These are phyloP conservation scores for Solanum chmielewskii DNA, from an alignment of 257 asterid genomes.

Conservation along the genomic window DNA sequence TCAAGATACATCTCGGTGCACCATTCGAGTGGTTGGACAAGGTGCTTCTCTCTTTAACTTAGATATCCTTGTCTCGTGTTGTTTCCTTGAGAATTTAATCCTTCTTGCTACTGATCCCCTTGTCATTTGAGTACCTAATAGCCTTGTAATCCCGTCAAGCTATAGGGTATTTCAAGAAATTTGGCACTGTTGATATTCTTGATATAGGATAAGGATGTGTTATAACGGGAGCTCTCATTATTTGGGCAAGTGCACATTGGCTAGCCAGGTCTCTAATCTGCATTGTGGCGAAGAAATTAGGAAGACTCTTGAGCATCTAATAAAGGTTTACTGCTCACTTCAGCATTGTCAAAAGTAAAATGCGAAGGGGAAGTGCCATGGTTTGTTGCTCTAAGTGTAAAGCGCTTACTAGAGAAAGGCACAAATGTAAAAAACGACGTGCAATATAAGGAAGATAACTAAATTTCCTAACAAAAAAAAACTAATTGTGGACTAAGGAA, in stretches of 20 bases:
- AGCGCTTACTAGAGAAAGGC: neutral
- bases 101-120: neutral
- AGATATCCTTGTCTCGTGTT: neutral
- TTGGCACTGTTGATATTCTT: neutral
- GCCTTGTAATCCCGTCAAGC: neutral
- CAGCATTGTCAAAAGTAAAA: neutral
- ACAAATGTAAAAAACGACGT: neutral
- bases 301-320: neutral
- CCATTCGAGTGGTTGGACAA: constrained; percentile 68
- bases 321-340: neutral
- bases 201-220: neutral
- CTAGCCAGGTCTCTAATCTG: neutral
- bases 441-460: neutral
- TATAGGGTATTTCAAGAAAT: neutral
- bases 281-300: neutral
- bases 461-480: neutral
- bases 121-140: neutral
- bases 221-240: neutral
- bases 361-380: neutral
- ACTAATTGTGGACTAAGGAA: neutral
- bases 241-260: neutral
- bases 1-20: constrained; percentile 75
- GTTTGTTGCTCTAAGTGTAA: neutral
- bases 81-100: neutral
- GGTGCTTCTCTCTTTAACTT: constrained; percentile 24